Conservation (phyloP, 495 filamentous ascomycete species). For the Parathielavia appendiculata region DNA sequence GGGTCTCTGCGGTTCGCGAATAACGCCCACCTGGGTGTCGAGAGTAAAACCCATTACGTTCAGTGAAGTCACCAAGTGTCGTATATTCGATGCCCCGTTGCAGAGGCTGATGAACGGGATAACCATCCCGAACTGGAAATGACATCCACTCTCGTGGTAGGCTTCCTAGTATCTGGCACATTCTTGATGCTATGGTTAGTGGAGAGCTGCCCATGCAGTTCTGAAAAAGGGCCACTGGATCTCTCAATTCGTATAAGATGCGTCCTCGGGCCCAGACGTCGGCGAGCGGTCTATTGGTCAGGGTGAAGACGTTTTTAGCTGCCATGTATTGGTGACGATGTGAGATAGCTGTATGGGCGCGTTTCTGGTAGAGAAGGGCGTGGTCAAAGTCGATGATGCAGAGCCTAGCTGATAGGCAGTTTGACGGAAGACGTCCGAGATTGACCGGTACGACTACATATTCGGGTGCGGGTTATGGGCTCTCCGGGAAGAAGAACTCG, state of each 20-base stretch:
- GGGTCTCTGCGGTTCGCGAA: not conserved
- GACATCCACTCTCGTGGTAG: conserved; percentile 4
- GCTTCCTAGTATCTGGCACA: not conserved
- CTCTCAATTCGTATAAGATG: not conserved
- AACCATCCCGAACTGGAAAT: not conserved
- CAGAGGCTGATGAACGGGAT: conserved; percentile 5
- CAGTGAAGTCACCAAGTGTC: not conserved
- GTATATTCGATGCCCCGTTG: conserved; percentile 8
- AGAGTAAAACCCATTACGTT: not conserved
- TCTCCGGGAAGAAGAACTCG: not conserved
- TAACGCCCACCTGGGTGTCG: not conserved
- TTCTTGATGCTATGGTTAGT: not conserved
- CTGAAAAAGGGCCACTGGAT: not conserved
- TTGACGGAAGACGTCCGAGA: not conserved
- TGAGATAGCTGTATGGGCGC: not conserved
- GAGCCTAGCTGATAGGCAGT: not conserved
- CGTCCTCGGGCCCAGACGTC: conserved; percentile 7
- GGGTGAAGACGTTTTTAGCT: conserved; percentile 4
- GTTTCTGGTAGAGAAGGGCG: not conserved
- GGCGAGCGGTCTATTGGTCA: not conserved
- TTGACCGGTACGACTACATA: conserved; percentile 3
- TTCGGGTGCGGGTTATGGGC: not conserved
- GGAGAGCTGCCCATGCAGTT: not conserved
- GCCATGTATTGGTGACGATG: not conserved
- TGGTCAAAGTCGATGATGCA: conserved; percentile 11